phyloP scores from a whole-genome alignment of 352 stramenopile species.

The Globisporangium solare region DNA sequence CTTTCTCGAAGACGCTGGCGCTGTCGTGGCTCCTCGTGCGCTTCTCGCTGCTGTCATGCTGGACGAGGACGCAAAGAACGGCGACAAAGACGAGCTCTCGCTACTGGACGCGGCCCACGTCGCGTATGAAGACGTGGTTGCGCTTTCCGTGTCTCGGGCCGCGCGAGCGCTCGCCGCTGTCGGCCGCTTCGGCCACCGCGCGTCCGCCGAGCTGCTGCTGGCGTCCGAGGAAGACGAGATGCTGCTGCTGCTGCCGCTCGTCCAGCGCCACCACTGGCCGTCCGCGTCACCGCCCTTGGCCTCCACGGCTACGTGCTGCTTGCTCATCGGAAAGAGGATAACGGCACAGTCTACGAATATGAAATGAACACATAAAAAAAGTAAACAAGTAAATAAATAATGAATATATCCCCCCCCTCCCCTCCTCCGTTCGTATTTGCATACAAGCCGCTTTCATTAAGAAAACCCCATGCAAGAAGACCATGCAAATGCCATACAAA shows the following conservation, averaged over 20 bases:
- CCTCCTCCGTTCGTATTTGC: too few relatives aligned
- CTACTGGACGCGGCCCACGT: conserved; percentile 5
- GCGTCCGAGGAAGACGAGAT: conserved; percentile 49
- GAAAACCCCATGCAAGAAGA: too few relatives aligned
- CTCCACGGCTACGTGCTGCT: conserved; percentile 22
- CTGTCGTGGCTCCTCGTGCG: not conserved
- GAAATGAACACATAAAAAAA: too few relatives aligned
- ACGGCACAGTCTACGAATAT: not conserved
- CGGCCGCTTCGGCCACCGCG: conserved; percentile 41
- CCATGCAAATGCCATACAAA: too few relatives aligned
- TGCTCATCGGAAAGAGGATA: not conserved
- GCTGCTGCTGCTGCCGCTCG: conserved; percentile 57
- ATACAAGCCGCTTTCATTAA: too few relatives aligned
- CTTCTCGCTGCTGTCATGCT: conserved; percentile 11
- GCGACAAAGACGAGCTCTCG: not conserved
- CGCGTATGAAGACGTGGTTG: not conserved
- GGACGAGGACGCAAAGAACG: conserved; percentile 22
- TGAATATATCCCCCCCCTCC: too few relatives aligned
- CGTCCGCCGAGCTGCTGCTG: conserved; percentile 28
- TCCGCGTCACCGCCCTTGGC: conserved; percentile 27
- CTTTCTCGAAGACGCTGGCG: conserved; percentile 3
- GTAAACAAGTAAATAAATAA: too few relatives aligned
- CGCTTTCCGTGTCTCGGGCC: conserved; percentile 8
- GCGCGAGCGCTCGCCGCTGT: conserved; percentile 20
- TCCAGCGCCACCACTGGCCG: conserved; percentile 67